A percentile compares a stretch with the other conserved stretches of the same genome.
Conservation (phyloP, 1,284 basidiomycete species). For the Tilletia walkeri region DNA sequence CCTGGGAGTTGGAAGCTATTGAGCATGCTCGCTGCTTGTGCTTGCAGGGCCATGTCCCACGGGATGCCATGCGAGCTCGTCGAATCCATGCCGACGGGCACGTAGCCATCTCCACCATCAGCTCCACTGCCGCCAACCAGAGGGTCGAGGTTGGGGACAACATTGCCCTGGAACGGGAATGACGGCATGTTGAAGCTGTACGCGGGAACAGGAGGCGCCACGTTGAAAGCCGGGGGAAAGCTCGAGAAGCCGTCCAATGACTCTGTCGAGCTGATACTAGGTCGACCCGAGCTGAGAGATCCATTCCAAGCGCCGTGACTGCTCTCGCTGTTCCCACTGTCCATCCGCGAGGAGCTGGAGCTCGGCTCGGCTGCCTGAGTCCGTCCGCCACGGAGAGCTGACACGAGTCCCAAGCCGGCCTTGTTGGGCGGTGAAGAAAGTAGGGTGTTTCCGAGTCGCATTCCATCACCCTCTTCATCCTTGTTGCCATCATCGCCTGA, state of each 20-base stretch:
- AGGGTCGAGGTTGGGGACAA: not conserved
- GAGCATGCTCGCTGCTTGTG: slow-evolving; percentile 6
- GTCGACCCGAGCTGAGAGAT: not conserved
- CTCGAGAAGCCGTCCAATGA: not conserved
- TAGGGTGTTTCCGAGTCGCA: too few species aligned
- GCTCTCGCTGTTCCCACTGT: not conserved
- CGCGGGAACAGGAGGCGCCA: slow-evolving; percentile 8
- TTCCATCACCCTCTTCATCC: too few species aligned
- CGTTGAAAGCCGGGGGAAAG: not conserved
- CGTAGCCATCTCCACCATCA: not conserved
- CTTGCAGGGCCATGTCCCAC: not conserved
- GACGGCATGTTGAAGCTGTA: slow-evolving; percentile 1
- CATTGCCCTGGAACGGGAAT: not conserved
- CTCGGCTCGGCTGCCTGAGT: not conserved
- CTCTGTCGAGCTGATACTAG: not conserved
- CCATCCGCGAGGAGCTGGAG: too few species aligned
- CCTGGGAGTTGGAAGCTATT: not conserved
- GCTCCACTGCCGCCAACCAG: not conserved
- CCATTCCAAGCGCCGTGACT: not conserved
- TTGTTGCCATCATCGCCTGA: not conserved
- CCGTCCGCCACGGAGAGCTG: not conserved
- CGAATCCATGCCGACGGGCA: not conserved
- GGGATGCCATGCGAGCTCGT: not conserved
- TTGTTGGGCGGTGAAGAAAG: not conserved
- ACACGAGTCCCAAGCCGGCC: not conserved